These are phyloP conservation scores for Mortierella sp. DNA, from an alignment of 371 early-diverging fungal species.

Conservation along the genomic window DNA sequence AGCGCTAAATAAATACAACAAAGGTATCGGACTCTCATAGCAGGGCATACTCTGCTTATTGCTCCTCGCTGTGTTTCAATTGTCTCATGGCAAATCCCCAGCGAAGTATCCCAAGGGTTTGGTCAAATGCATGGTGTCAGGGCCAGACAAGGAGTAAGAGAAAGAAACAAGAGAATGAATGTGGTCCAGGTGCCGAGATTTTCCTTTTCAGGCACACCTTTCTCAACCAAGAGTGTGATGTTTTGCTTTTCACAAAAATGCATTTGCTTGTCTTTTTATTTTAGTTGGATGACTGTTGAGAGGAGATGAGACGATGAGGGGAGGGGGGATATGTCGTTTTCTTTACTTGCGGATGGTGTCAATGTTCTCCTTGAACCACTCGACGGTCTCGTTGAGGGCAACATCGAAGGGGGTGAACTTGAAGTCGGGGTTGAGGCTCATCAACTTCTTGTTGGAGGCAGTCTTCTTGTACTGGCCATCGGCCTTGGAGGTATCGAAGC, in stretches of 20 bases:
- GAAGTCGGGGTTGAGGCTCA: slow-evolving; percentile 82
- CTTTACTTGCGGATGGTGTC: slow-evolving; percentile 72
- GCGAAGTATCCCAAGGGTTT: not conserved
- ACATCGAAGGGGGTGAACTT: slow-evolving; percentile 86
- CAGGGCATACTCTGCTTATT: too few relatives aligned
- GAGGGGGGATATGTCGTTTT: not conserved
- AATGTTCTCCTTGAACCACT: slow-evolving; percentile 85
- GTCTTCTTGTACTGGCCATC: slow-evolving; percentile 94
- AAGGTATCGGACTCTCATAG: too few relatives aligned
- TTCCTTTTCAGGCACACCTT: not conserved
- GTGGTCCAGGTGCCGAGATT: slow-evolving; percentile 6
- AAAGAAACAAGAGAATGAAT: not conserved
- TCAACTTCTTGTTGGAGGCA: slow-evolving; percentile 86
- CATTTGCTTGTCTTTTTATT: slow-evolving; percentile 14
- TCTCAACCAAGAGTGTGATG: not conserved
- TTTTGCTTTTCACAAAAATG: slow-evolving; percentile 10
- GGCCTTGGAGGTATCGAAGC: slow-evolving; percentile 82
- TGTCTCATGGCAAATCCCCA: not conserved
- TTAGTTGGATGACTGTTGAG: not conserved
- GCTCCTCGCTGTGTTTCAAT: not conserved
- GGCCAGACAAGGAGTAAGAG: not conserved
- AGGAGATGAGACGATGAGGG: not conserved
- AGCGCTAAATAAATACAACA: too few relatives aligned
- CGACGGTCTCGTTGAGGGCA: slow-evolving; percentile 82
- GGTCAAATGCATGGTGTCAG: not conserved